Conservation (phyloP, 208 protist genomes). For the Crithidia brevicula region DNA sequence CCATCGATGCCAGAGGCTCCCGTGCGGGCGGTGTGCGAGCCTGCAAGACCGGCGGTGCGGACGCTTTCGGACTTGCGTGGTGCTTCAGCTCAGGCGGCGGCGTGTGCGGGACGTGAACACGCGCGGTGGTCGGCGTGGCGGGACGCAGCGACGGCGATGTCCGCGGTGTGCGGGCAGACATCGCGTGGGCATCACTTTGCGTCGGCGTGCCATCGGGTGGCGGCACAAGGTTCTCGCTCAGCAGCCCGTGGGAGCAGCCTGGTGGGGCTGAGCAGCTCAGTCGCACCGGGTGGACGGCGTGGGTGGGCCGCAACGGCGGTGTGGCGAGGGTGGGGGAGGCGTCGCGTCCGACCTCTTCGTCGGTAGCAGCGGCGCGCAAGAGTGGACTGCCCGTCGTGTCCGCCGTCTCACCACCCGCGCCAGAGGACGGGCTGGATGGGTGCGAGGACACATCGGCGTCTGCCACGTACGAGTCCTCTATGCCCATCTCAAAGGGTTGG, state of each 20-base stretch:
- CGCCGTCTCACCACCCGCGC: conserved; percentile 4
- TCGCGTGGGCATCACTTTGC: not conserved
- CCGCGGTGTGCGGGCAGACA: not conserved
- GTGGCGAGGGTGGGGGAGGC: not conserved
- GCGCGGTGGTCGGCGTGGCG: not conserved
- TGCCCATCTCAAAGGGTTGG: conserved; percentile 11
- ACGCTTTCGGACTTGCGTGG: not conserved
- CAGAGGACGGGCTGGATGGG: conserved; percentile 15
- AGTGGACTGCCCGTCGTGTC: conserved; percentile 8
- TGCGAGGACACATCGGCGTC: conserved; percentile 16
- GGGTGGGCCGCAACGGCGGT: not conserved
- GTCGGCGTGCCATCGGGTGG: not conserved
- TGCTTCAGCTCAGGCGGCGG: not conserved
- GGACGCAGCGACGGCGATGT: conserved; percentile 1
- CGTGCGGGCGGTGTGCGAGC: not conserved
- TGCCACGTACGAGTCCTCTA: conserved; percentile 14
- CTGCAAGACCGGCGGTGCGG: not conserved
- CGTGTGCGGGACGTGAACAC: not conserved
- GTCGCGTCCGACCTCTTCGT: conserved; percentile 9
- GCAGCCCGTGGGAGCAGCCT: not conserved
- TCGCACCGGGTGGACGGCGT: not conserved
- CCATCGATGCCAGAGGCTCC: not conserved
- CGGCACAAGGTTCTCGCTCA: not conserved
- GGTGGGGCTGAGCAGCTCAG: conserved; percentile 10
- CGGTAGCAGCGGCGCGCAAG: not conserved